Base-by-base conservation (phyloP, 1,284 basidiomycete species). In the Caloboletus inedulis region DNA sequence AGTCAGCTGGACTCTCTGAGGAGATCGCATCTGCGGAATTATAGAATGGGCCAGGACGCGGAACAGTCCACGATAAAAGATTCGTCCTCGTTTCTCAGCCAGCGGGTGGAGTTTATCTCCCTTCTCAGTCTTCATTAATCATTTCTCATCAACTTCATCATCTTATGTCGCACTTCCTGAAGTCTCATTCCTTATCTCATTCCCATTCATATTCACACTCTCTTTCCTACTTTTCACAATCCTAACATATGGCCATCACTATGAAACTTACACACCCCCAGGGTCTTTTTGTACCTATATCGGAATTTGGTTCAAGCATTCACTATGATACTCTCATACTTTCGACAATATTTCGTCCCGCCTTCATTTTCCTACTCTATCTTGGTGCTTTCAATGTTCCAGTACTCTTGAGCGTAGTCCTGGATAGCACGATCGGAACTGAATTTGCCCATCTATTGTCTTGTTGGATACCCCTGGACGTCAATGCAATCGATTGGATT, bases 391-490 rank as follows among this genome's bases (percentile, higher is more conserved):
- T 87, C 85, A 43, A 88, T 74, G 67, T 87, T 87, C 85, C 86
- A 87, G 69, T 84, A 87, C 61, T 83, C 85, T 71, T 90, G 83
- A 2, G 91, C 92, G 62, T 95, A 95, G 69, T 92, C 89, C 62
- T 85, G 82, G 63, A 95, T 94, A 3, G 91, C 90, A 51, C 94
- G 82, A 68, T 96, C 94, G 39, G 89, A 91, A 69, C 90, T 91
- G 76, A 96, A 96, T 69, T 94, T 93, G 70, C 92, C 93, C 93
- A 95, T 96, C 82, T 90, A 67, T 59, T 29, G 31, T 51, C 30
- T 33, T 35, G 44, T 53, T 42, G 36, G 42, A 59, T 52, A 60
- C 62, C 57, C 52, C 14, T 27, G 39, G 29, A 35, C 21, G 33
- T 34, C 18, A 31, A 52, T 53, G 25, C 35, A 47, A 43, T 49